phyloP scores from a whole-genome alignment of 177 flowering plant species.

The Vitis hybrid region DNA sequence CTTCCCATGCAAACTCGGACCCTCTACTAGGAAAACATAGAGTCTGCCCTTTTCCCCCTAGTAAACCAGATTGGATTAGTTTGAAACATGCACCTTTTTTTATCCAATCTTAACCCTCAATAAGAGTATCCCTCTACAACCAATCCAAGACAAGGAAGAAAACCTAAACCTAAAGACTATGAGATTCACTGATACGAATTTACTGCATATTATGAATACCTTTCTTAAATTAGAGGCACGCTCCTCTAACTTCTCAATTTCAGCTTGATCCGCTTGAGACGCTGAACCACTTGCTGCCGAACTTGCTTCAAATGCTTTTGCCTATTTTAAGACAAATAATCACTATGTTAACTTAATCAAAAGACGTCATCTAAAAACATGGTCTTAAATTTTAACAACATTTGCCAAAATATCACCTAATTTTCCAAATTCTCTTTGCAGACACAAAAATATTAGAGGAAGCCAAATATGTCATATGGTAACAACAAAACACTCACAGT shows the following conservation, averaged over 20 bases:
- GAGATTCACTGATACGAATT: background rate
- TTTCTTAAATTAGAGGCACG: constrained; percentile 54
- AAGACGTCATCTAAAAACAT: background rate
- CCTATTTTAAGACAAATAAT: constrained; percentile 28
- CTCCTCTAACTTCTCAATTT: constrained; percentile 68
- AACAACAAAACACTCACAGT: too few relatives aligned
- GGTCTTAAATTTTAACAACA: background rate
- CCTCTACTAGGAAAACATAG: background rate
- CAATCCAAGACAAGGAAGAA: background rate
- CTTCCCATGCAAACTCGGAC: too few relatives aligned
- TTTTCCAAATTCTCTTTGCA: background rate
- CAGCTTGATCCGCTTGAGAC: constrained; percentile 43
- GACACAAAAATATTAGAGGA: background rate
- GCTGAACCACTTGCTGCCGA: constrained; percentile 21
- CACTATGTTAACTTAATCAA: background rate
- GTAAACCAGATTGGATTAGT: background rate
- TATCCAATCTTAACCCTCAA: background rate
- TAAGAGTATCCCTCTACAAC: background rate
- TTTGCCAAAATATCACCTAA: background rate
- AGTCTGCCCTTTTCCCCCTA: background rate
- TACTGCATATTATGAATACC: constrained; percentile 36
- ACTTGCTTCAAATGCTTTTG: constrained; percentile 43
- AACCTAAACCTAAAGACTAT: background rate
- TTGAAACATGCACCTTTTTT: background rate
- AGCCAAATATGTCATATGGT: background rate